phyloP scores from a whole-genome alignment of 139 green algal species.

The Nannochloris sp. region DNA sequence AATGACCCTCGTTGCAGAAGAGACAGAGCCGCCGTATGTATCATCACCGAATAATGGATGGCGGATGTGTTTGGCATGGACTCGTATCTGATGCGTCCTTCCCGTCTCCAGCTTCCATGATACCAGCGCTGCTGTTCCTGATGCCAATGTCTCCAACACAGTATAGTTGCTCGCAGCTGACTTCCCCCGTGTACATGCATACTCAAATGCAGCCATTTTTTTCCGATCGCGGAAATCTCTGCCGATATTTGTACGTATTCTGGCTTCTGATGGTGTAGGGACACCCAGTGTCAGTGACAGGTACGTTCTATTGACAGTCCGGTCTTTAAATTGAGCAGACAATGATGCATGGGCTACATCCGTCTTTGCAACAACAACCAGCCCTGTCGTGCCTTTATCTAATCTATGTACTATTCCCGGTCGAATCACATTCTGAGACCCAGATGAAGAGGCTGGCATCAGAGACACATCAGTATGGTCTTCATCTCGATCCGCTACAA shows the following conservation, averaged over 20 bases:
- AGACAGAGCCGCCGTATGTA: slow-evolving; percentile 61
- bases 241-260: slow-evolving; percentile 64
- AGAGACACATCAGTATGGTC: neutral
- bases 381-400: slow-evolving; percentile 84
- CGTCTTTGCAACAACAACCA: slow-evolving; percentile 90
- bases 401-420: slow-evolving; percentile 97
- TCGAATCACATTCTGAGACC: slow-evolving; percentile 38
- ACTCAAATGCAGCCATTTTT: slow-evolving; percentile 58
- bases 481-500: neutral
- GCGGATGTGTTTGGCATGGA: slow-evolving; percentile 77
- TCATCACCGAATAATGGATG: slow-evolving; percentile 82
- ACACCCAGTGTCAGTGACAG: slow-evolving; percentile 45
- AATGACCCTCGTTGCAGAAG: slow-evolving; percentile 6
- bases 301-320: slow-evolving; percentile 66
- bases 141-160: slow-evolving; percentile 55
- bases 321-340: slow-evolving; percentile 70
- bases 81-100: slow-evolving; percentile 92
- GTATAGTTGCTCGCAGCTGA: slow-evolving; percentile 66
- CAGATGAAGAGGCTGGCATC: no score
- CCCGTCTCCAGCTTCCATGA: slow-evolving; percentile 89
- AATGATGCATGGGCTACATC: slow-evolving; percentile 20
- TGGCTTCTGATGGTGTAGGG: slow-evolving; percentile 22
- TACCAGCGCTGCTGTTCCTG: slow-evolving; percentile 65
- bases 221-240: slow-evolving; percentile 60
- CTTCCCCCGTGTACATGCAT: slow-evolving; percentile 42